phyloP scores from a whole-genome alignment of 805 yeast species.

The Pichia nakasei region DNA sequence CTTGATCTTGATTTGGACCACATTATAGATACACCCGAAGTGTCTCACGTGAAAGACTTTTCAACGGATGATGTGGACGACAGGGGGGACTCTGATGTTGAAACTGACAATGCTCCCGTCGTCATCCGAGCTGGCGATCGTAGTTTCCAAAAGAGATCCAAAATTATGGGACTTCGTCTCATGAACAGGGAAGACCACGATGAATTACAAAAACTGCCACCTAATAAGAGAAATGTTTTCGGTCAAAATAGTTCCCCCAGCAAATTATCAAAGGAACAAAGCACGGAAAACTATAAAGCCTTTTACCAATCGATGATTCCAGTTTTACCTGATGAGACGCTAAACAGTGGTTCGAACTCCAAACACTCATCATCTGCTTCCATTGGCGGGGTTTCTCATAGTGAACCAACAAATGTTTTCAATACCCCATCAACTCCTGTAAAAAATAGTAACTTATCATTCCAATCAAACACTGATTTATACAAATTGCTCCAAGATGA shows the following conservation, averaged over 20 bases:
- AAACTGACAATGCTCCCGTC: background rate
- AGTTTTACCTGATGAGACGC: constrained; percentile 16
- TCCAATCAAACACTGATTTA: constrained; percentile 5
- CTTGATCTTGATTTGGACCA: constrained; percentile 30
- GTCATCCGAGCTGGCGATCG: constrained; percentile 6
- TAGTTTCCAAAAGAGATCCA: constrained; percentile 17
- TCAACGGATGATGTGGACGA: background rate
- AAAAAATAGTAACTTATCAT: background rate
- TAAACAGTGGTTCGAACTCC: background rate
- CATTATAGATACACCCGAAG: constrained; percentile 13
- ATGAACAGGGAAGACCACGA: constrained; percentile 5
- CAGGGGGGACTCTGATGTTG: background rate
- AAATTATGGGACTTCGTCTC: constrained; percentile 20
- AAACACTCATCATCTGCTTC: background rate
- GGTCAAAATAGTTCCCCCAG: background rate
- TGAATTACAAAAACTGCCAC: background rate
- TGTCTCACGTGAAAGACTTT: background rate
- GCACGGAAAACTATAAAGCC: constrained; percentile 10
- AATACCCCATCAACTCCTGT: constrained; percentile 2
- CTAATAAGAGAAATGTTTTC: background rate
- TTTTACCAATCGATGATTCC: constrained; percentile 28
- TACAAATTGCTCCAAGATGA: constrained; percentile 22
- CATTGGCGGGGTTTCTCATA: background rate
- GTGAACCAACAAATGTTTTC: background rate
- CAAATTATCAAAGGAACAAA: constrained; percentile 4